A percentile compares a stretch with the other conserved stretches of the same genome.
Conservation (phyloP, 495 filamentous ascomycete genomes). For the Xylaria flabelliformis region DNA sequence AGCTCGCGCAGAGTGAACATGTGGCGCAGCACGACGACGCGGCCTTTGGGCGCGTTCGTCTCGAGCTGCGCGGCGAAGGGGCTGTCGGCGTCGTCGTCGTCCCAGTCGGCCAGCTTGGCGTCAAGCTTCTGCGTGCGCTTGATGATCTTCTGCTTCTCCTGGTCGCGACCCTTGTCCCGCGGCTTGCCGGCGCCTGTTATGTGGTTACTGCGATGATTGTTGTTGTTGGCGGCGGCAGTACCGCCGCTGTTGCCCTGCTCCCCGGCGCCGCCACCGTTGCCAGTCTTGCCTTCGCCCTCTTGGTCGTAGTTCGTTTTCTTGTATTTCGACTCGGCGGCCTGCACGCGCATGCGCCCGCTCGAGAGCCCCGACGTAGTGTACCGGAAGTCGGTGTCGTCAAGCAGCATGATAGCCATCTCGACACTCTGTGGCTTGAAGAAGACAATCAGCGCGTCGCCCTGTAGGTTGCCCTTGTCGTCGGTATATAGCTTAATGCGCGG, state of each 20-base stretch:
- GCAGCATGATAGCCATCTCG: slow-evolving; percentile 83
- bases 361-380: slow-evolving; percentile 58
- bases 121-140: slow-evolving; percentile 86
- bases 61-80: slow-evolving; percentile 51
- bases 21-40: slow-evolving; percentile 85
- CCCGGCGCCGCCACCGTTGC: slow-evolving; percentile 6
- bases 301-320: slow-evolving; percentile 67
- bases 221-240: slow-evolving; percentile 27
- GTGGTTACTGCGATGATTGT: slow-evolving; percentile 27
- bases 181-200: slow-evolving; percentile 40
- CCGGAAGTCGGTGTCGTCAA: slow-evolving; percentile 89
- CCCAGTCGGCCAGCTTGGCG: slow-evolving; percentile 92
- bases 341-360: slow-evolving; percentile 75
- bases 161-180: slow-evolving; percentile 59
- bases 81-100: slow-evolving; percentile 83
- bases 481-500: slow-evolving; percentile 93
- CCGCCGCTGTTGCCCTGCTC: slow-evolving; percentile 54
- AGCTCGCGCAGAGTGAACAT: slow-evolving; percentile 93
- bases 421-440: slow-evolving; percentile 95
- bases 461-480: slow-evolving; percentile 81
- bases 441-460: slow-evolving; percentile 90
- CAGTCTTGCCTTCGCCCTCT: slow-evolving; percentile 30
- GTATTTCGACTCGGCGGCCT: slow-evolving; percentile 85
- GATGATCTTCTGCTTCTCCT: slow-evolving; percentile 85
- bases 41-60: slow-evolving; percentile 69